Percentiles rank a stretch among this genome's conserved stretches.
Conservation (phyloP, 495 filamentous ascomycete species). For the Glonium stellatum region DNA sequence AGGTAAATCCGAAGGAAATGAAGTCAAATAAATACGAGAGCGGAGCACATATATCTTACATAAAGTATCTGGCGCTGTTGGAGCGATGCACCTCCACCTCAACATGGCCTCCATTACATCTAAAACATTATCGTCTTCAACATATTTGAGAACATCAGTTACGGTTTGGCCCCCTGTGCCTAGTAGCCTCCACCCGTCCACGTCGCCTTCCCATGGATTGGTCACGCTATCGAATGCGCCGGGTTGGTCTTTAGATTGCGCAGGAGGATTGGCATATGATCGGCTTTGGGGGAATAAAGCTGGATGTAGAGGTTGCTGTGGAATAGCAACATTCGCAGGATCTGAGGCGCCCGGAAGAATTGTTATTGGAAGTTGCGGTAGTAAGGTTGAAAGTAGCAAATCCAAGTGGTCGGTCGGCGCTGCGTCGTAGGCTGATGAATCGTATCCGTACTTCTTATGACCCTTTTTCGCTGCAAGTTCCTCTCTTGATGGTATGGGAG, state of each 20-base stretch:
- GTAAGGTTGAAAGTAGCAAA: constrained; percentile 67
- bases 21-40: neutral
- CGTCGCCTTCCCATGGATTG: constrained; percentile 84
- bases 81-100: constrained; percentile 84
- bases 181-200: constrained; percentile 80
- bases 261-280: constrained; percentile 53
- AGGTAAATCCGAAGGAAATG: neutral
- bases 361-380: constrained; percentile 49
- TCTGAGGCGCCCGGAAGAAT: constrained; percentile 47
- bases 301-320: constrained; percentile 38
- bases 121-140: constrained; percentile 65
- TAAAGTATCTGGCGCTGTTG: constrained; percentile 91
- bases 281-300: constrained; percentile 52
- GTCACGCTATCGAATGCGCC: constrained; percentile 86
- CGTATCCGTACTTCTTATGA: constrained; percentile 88
- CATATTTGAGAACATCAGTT: constrained; percentile 87
- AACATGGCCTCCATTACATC: constrained; percentile 88
- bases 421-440: constrained; percentile 77
- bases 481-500: constrained; percentile 42
- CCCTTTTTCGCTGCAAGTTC: constrained; percentile 46
- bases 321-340: constrained; percentile 51
- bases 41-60: constrained; percentile 51
- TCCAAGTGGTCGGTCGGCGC: constrained; percentile 77
- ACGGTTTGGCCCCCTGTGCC: constrained; percentile 87
- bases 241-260: constrained; percentile 42